Evolutionary conservation across 2,329 filamentous ascomycete genomes (phyloP), one percentile per base, ranked within the genome.

Genomic region (Ceratocystis huliohia): DNA sequence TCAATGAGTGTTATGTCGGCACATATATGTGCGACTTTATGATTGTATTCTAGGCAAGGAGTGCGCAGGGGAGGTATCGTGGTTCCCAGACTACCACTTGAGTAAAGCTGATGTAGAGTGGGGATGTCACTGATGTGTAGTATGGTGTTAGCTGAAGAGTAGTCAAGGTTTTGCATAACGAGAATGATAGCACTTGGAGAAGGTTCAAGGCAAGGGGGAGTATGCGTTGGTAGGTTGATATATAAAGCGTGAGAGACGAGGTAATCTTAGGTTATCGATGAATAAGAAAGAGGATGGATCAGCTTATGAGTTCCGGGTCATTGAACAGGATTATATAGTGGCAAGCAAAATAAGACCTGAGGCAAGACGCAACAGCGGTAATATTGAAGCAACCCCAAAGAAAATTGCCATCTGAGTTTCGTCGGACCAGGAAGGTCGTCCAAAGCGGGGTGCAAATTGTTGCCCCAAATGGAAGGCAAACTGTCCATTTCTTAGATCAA

Each of bases 1-100:
- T 81, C 74, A 3, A 97, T 83, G 15, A 80, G 85, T 15, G 92
- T 96, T 75, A 97, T 95, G 74, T 96, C 91, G 70, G 84, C 84
- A 66, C 84, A 82, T 70, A 91, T 80, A 46, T 93, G 77, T 59
- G 83, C 84, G 71, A 96, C 81, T 69, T 83, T 85, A 73, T 84
- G 76, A 77, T 95, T 95, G 76, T 88, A 78, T 62, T 17, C n/a
- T 2, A 17, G 20, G 8, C 41, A 44, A 25, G 61, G 37, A 7
- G 17, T 37, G 44, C 44, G 25, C 13, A 6, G 37, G 5, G 59
- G 25, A 20, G 65, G 33, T 3, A 50, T 63, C 45, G 46, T 28
- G 28, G 65, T 22, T 46, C 4, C n/a, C 15, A 59, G 28, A 0
- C 15, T n/a, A 7, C 28, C 56, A 10, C 13, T 59, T 10, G 56